Evolutionary conservation across 108 stramenopile genomes (phyloP).

Genomic region (Ochromonas danica): DNA sequence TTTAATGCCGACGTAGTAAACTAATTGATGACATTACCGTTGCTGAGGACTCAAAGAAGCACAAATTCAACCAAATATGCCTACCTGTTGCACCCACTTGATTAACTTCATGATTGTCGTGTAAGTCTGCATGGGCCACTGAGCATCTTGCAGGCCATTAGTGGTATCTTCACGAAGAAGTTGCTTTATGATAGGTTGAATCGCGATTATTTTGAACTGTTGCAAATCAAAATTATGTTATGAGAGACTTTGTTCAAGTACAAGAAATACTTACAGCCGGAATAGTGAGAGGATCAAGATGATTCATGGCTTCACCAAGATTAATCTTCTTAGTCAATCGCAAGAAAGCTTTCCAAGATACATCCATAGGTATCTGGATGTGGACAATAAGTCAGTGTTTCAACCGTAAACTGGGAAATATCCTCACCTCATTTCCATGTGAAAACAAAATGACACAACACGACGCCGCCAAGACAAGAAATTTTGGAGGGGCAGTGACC

Average conservation of each 20-base stretch:
- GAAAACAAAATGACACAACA: background rate
- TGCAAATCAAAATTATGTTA: background rate
- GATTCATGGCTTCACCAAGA: background rate
- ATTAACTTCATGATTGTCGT: background rate
- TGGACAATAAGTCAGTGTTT: background rate
- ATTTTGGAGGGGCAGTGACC: background rate
- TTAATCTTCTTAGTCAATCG: background rate
- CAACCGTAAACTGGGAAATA: background rate
- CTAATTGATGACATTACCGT: background rate
- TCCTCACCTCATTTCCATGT: background rate
- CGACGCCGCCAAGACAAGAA: background rate
- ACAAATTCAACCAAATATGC: background rate
- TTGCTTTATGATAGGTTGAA: background rate
- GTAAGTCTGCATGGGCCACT: background rate
- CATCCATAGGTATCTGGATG: background rate
- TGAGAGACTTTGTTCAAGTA: background rate
- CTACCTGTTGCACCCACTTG: background rate
- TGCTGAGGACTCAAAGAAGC: background rate
- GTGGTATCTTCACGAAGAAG: background rate
- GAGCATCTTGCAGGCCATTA: background rate
- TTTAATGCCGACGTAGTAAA: too few species aligned
- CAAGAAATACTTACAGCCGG: background rate
- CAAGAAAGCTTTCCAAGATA: constrained; percentile 1
- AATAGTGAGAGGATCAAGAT: background rate
- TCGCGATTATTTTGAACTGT: background rate